These are phyloP conservation scores for Eutypa lata DNA, from an alignment of 2,329 filamentous ascomycete species.

Conservation along the genomic window DNA sequence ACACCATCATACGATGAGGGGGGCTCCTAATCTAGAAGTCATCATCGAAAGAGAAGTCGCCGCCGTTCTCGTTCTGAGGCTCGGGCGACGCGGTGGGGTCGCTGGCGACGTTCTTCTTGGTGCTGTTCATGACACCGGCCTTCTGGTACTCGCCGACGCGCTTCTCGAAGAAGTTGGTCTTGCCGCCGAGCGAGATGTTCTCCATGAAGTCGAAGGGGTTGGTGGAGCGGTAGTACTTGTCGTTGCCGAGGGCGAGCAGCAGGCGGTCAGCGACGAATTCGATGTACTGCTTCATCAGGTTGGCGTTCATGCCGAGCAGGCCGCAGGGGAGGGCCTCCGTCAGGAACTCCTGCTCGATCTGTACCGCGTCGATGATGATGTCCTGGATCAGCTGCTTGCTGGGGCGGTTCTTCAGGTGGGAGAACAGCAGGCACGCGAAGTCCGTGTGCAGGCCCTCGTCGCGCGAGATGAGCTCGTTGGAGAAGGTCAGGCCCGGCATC, in stretches of 20 bases:
- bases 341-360: slow-evolving; percentile 96
- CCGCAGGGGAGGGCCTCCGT: slow-evolving; percentile 91
- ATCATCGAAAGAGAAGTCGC: slow-evolving; percentile 91
- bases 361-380: slow-evolving; percentile 92
- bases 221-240: slow-evolving; percentile 85
- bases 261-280: slow-evolving; percentile 98
- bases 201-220: slow-evolving; percentile 99
- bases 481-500: slow-evolving; percentile 98
- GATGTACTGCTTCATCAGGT: slow-evolving; percentile 99
- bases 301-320: slow-evolving; percentile 95
- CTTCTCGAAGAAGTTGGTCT: slow-evolving; percentile 99
- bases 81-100: slow-evolving; percentile 44
- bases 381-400: slow-evolving; percentile 75
- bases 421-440: slow-evolving; percentile 96
- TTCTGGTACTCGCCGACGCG: slow-evolving; percentile 99
- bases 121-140: slow-evolving; percentile 95
- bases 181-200: slow-evolving; percentile 97
- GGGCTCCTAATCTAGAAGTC: slow-evolving; percentile 72
- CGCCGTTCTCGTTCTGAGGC: slow-evolving; percentile 56
- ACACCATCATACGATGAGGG: slow-evolving; percentile 8
- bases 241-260: slow-evolving; percentile 86
- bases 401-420: slow-evolving; percentile 91
- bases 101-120: slow-evolving; percentile 59
- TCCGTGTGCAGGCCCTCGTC: slow-evolving; percentile 99
- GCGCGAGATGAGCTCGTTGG: slow-evolving; percentile 99